phyloP scores from a whole-genome alignment of 2,329 filamentous ascomycete genomes.

The Clonostachys rosea region DNA sequence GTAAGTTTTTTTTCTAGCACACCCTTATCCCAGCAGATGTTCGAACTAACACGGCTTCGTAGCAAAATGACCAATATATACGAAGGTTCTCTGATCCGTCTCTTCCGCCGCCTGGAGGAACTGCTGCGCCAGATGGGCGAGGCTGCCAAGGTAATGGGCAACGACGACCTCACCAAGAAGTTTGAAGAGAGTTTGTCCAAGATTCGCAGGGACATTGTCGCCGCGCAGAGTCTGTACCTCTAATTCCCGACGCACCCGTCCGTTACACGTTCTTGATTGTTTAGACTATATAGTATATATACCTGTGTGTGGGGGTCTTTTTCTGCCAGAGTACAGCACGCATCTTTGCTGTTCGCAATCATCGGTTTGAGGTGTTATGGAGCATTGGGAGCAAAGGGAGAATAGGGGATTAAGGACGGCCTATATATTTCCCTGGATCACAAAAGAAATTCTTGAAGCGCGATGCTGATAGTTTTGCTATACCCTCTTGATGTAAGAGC shows the following conservation, averaged over 20 bases:
- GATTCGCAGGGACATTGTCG: constrained; percentile 90
- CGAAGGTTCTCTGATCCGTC: constrained; percentile 91
- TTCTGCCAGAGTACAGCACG: too few relatives aligned
- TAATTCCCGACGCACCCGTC: constrained; percentile 27
- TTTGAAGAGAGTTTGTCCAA: constrained; percentile 84
- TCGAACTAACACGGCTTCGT: constrained; percentile 12
- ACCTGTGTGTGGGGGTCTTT: too few relatives aligned
- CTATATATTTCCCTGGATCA: too few relatives aligned
- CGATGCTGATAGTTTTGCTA: too few relatives aligned
- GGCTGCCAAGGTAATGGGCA: constrained; percentile 97
- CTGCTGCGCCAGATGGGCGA: constrained; percentile 91
- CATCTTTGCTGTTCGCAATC: too few relatives aligned
- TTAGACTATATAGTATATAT: too few relatives aligned
- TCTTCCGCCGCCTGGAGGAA: constrained; percentile 94
- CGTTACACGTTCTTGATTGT: too few relatives aligned
- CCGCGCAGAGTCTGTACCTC: constrained; percentile 88
- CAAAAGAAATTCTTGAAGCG: too few relatives aligned
- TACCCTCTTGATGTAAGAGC: too few relatives aligned
- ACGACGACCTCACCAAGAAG: constrained; percentile 85
- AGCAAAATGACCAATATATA: constrained; percentile 99
- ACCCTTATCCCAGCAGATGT: neutral
- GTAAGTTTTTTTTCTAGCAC: constrained; percentile 48
- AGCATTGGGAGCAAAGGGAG: too few relatives aligned
- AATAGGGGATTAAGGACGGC: too few relatives aligned
- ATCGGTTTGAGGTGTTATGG: too few relatives aligned